These are phyloP conservation scores for Nicotiana otophora DNA, from an alignment of 257 asterid species.

Conservation along the genomic window DNA sequence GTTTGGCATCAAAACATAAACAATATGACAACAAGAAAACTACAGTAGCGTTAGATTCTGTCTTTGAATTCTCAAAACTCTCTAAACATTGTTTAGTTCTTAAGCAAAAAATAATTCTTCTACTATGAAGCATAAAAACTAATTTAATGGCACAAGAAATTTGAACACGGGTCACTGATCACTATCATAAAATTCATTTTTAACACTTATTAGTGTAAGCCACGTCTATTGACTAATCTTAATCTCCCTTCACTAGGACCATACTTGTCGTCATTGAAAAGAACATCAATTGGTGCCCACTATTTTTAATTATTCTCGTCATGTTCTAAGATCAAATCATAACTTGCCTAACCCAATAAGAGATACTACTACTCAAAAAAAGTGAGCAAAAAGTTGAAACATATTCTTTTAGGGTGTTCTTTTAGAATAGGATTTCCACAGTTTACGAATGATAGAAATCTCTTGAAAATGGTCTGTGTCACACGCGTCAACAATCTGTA, in stretches of 20 bases:
- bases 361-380: neutral
- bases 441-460: neutral
- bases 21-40: neutral
- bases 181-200: constrained; percentile 3
- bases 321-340: neutral
- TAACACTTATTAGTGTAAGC: neutral
- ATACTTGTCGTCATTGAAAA: neutral
- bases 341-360: neutral
- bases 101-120: neutral
- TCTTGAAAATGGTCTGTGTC: too few relatives aligned
- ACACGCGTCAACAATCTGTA: too few relatives aligned
- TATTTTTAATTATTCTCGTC: neutral
- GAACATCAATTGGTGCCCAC: neutral
- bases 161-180: neutral
- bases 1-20: neutral
- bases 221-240: neutral
- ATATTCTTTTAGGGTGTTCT: neutral
- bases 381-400: neutral
- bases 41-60: neutral
- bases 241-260: neutral
- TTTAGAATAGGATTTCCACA: neutral
- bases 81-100: neutral
- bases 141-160: neutral
- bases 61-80: neutral
- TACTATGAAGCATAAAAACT: neutral